Percentiles rank a stretch among this genome's conserved stretches.
phyloP scores from a whole-genome alignment of 345 rosid species.

The Aegle marmelos region DNA sequence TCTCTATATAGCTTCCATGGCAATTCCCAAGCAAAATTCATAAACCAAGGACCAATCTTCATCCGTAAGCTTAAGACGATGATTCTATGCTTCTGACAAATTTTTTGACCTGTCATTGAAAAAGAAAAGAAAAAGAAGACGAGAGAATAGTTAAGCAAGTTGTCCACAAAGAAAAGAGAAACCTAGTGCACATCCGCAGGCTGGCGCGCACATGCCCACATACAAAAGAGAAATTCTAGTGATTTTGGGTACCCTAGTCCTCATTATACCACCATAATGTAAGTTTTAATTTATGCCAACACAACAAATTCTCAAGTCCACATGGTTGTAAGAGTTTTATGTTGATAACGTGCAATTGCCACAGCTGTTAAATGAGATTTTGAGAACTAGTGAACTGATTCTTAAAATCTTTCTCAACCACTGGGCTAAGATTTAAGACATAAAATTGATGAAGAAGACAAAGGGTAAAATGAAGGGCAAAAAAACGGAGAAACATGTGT shows the following conservation, averaged over 20 bases:
- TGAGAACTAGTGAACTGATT: not conserved
- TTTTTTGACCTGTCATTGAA: conserved; percentile 55
- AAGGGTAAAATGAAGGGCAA: not conserved
- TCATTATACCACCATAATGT: too few species aligned
- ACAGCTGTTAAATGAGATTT: not conserved
- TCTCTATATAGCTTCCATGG: conserved; percentile 9
- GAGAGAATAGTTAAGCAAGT: not conserved
- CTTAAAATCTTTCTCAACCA: not conserved
- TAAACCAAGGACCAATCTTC: not conserved
- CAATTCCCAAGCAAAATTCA: conserved; percentile 14
- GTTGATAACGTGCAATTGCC: not conserved
- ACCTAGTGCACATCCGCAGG: not conserved
- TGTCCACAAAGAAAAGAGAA: not conserved
- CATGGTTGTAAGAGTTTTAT: not conserved
- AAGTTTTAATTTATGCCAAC: not conserved
- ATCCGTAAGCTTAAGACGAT: conserved; percentile 25
- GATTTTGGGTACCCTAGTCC: too few species aligned
- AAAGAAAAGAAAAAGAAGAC: not conserved
- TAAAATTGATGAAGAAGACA: not conserved
- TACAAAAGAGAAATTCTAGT: too few species aligned
- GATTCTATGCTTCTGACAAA: conserved; percentile 50
- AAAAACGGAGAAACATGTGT: not conserved
- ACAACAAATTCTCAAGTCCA: not conserved
- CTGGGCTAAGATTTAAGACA: not conserved
- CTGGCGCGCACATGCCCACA: too few species aligned